phyloP scores from a whole-genome alignment of 768 basidiomycete genomes.

The Suillus variegatus region DNA sequence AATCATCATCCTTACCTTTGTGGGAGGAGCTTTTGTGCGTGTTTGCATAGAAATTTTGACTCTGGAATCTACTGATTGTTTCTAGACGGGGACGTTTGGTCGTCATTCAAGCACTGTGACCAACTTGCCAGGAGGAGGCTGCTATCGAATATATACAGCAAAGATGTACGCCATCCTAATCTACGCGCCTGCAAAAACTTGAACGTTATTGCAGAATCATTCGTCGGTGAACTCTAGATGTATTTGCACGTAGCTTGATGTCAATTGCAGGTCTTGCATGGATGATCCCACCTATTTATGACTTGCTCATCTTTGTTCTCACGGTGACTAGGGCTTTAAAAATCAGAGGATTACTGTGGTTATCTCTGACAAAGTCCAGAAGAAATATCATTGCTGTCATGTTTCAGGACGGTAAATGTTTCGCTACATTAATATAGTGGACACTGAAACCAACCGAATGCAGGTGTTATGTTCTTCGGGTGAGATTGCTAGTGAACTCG shows the following conservation, averaged over 20 bases:
- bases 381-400: background rate
- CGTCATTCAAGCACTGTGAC: background rate
- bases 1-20: background rate
- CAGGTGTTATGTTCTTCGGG: background rate
- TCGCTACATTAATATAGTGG: background rate
- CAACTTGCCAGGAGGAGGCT: background rate
- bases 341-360: background rate
- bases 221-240: background rate
- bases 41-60: background rate
- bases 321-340: background rate
- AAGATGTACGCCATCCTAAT: background rate
- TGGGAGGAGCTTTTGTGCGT: background rate
- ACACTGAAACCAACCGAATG: background rate
- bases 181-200: background rate
- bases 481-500: background rate
- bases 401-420: background rate
- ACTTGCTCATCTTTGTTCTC: background rate
- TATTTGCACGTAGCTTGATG: background rate
- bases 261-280: background rate
- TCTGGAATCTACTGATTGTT: background rate
- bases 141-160: background rate
- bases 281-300: background rate
- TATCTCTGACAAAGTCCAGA: background rate
- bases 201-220: background rate
- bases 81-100: background rate